Evolutionary conservation across 352 stramenopile genomes (phyloP), one percentile per base, ranked within the genome.

Genomic region (Phytophthora hybrid): DNA sequence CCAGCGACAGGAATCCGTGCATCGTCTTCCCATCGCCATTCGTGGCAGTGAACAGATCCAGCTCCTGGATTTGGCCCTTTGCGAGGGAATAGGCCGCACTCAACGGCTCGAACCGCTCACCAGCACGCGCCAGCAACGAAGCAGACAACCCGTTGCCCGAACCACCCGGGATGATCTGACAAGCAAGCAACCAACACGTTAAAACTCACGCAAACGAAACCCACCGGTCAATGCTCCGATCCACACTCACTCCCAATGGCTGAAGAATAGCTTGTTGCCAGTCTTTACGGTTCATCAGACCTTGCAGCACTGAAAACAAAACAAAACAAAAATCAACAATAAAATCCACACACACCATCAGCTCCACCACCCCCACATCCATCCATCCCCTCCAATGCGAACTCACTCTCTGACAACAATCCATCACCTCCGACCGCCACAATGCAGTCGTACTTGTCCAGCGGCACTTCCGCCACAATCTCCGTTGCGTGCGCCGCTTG

Each of bases 1-100:
- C 86, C n/a, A 97, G 52, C 23, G 86, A 93, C 61, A 97, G 67
- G 67, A 97, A 96, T 26, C 86, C 90, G 74, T 90, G 88, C 81
- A 91, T 82, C 53, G 83, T 54, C 31, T 92, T 74, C 18, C 81
- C 63, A 32, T 83, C 66, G 55, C 71, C 72, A 61, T 90, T 86
- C 16, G 74, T 77, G 23, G 82, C 69, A 19, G 76, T 85, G 44
- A 88, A 81, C 49, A 95, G 69, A 65, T 96, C 89, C 52, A 96
- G 69, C 18, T 92, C 84, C 46, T 91, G 81, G 3, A 79, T 47
- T 19, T 68, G 70, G 23, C 90, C 89, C 60, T 95, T 95, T 1
- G 76, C 84, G 18, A 96, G 83, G 11, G 80, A 79, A 47, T 85
- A 93, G 3, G 84, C 84, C 2, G 87, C 87, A 61, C 89, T 92